Conservation (phyloP, 805 yeast genomes). For the Martiniozyma abietophila region DNA sequence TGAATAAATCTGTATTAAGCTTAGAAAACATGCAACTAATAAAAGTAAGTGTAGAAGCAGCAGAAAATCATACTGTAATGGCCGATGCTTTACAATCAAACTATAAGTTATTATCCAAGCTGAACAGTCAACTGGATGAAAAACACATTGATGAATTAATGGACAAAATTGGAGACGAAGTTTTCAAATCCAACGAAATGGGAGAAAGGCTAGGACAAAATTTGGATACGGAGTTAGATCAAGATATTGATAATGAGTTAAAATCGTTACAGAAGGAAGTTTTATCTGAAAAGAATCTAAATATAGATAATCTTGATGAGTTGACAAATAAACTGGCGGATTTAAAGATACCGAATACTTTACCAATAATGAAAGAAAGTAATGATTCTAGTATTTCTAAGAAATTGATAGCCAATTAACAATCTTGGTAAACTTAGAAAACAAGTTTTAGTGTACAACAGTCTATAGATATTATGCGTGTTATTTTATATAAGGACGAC, state of each 20-base stretch:
- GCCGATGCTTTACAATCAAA: slow-evolving; percentile 20
- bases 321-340: slow-evolving; percentile 8
- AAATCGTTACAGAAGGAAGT: slow-evolving; percentile 9
- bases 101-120: slow-evolving; percentile 16
- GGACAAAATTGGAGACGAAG: slow-evolving; percentile 14
- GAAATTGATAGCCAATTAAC: background rate
- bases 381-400: background rate
- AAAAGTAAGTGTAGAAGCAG: slow-evolving; percentile 21
- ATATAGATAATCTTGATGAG: slow-evolving; percentile 2
- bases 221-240: slow-evolving; percentile 9
- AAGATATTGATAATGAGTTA: slow-evolving; percentile 20
- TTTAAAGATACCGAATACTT: slow-evolving; percentile 9
- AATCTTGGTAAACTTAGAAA: background rate
- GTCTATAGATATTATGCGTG: background rate
- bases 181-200: slow-evolving; percentile 15
- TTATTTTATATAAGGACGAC: slow-evolving; percentile 9
- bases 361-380: background rate
- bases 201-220: slow-evolving; percentile 11
- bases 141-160: slow-evolving; percentile 16
- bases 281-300: slow-evolving; percentile 2
- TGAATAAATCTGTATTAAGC: slow-evolving; percentile 13
- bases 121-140: slow-evolving; percentile 17
- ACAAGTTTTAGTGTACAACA: too few species aligned
- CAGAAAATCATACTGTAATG: slow-evolving; percentile 18
- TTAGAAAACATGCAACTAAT: slow-evolving; percentile 19